Conservation (phyloP, 2,329 filamentous ascomycete species). For the Botrytis elliptica region DNA sequence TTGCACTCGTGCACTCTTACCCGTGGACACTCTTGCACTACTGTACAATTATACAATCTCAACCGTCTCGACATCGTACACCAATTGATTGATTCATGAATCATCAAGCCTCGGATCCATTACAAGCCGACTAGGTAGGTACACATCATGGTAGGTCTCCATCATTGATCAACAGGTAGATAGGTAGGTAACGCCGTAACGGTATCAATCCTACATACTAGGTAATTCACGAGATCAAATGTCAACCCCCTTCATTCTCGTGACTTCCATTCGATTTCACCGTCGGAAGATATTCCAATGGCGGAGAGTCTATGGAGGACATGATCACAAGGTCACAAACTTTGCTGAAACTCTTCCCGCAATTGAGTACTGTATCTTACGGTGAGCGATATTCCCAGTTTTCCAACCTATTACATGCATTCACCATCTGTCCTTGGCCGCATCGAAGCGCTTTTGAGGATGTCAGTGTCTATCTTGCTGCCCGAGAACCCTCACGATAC, state of each 20-base stretch:
- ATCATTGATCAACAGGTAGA: not conserved
- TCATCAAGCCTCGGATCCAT: slow-evolving; percentile 3
- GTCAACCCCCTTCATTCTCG: not conserved
- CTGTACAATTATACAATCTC: not conserved
- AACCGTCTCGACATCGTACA: not conserved
- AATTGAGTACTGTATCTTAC: slow-evolving; percentile 13
- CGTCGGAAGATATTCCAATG: not conserved
- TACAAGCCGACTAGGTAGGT: not conserved
- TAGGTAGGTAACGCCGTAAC: not conserved
- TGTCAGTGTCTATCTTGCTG: slow-evolving; percentile 1
- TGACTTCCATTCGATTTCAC: not conserved
- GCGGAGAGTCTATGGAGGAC: slow-evolving; percentile 3
- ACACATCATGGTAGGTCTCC: not conserved
- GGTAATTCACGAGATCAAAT: slow-evolving; percentile 1
- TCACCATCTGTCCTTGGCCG: slow-evolving; percentile 15
- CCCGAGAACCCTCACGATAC: not conserved
- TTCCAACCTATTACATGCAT: slow-evolving; percentile 6
- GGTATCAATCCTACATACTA: not conserved
- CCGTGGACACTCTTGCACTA: not conserved
- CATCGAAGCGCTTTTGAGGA: slow-evolving; percentile 15
- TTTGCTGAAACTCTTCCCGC: not conserved
- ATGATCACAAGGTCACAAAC: slow-evolving; percentile 14
- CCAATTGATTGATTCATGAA: not conserved
- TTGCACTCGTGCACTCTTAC: too few relatives aligned
- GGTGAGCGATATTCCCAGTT: slow-evolving; percentile 16